Evolutionary conservation across 495 filamentous ascomycete species (phyloP).

Genomic region (Apiosordaria backusii): DNA sequence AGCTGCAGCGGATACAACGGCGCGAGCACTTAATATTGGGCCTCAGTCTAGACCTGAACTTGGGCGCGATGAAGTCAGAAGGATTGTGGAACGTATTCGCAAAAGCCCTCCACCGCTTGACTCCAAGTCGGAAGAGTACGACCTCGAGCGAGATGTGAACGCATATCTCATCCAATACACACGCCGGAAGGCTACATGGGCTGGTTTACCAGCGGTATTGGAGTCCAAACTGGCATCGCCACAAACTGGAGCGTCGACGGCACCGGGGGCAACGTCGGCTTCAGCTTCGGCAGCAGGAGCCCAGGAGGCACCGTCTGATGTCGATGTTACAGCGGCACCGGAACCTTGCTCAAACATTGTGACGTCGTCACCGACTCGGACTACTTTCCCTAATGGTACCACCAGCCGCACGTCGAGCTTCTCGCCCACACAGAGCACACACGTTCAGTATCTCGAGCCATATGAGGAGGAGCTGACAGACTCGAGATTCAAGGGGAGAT

Average conservation of each 20-base stretch:
- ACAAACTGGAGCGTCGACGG: background rate
- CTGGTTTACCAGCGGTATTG: background rate
- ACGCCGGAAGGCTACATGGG: background rate
- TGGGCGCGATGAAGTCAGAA: constrained; percentile 3
- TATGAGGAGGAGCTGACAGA: constrained; percentile 15
- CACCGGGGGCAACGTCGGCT: background rate
- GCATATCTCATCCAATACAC: constrained; percentile 26
- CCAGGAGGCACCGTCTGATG: background rate
- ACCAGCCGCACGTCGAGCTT: background rate
- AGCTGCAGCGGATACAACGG: background rate
- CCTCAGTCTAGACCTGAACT: background rate
- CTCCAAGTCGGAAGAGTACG: constrained; percentile 4
- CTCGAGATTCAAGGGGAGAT: constrained; percentile 18
- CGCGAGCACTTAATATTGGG: background rate
- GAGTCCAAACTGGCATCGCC: background rate
- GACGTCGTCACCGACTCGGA: background rate
- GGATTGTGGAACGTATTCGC: background rate
- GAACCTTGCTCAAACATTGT: background rate
- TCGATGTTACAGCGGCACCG: background rate
- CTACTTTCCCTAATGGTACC: background rate
- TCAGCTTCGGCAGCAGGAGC: background rate
- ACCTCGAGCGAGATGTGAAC: constrained; percentile 20
- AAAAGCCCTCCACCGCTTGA: background rate
- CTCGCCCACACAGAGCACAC: background rate
- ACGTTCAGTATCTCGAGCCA: constrained; percentile 7